Evolutionary conservation across 768 basidiomycete genomes (phyloP).

Genomic region (Lentinula raphanica): DNA sequence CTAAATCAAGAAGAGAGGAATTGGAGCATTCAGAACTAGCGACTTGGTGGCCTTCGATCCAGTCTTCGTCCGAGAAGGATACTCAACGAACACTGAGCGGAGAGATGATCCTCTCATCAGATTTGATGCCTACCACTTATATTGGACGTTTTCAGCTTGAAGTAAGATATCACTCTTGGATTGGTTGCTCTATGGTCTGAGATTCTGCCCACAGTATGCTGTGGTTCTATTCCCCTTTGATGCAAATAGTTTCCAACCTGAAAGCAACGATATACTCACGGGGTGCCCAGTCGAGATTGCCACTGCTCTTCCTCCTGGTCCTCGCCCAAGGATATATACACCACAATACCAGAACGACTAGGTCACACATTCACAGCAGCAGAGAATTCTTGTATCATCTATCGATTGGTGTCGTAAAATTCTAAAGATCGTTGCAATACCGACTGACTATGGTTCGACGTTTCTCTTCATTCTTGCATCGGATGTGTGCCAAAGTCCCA

Average conservation of each 20-base stretch:
- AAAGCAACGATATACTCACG: not conserved
- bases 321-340: not conserved
- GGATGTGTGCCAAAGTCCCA: slow-evolving; percentile 51
- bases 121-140: slow-evolving; percentile 6
- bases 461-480: not conserved
- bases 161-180: not conserved
- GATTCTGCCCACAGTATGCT: not conserved
- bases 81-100: slow-evolving; percentile 1
- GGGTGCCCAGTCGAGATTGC: not conserved
- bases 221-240: not conserved
- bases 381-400: too few species aligned
- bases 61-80: not conserved
- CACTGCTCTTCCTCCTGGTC: not conserved
- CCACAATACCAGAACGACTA: not conserved
- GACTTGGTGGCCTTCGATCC: slow-evolving; percentile 25
- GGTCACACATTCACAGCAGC: not conserved
- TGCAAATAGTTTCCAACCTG: not conserved
- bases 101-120: slow-evolving; percentile 6
- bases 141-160: slow-evolving; percentile 4
- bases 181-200: not conserved
- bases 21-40: slow-evolving; percentile 25
- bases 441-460: not conserved
- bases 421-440: too few species aligned
- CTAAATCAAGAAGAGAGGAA: not conserved
- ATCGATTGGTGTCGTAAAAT: too few species aligned